These are phyloP conservation scores for Basipetospora chlamydospora DNA, from an alignment of 2,329 filamentous ascomycete species.

Conservation along the genomic window DNA sequence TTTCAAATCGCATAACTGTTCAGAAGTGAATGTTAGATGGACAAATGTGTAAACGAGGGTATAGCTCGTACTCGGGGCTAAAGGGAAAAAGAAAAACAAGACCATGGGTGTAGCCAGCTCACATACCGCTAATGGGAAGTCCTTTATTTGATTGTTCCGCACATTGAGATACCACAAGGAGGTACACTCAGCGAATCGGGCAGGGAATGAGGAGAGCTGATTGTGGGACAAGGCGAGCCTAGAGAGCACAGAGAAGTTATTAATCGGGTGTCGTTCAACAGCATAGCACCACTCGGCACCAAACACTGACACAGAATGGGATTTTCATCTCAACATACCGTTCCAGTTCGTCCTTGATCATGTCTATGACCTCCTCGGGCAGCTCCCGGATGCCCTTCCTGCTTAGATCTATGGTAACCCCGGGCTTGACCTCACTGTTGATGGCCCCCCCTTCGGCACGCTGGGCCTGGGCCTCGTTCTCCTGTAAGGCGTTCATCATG, in stretches of 20 bases:
- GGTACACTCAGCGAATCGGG: conserved; percentile 59
- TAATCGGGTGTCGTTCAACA: too few species aligned
- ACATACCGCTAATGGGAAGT: conserved; percentile 42
- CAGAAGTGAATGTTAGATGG: neutral
- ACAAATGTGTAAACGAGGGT: neutral
- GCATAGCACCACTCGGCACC: too few species aligned
- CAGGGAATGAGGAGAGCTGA: conserved; percentile 53
- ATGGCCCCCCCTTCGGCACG: conserved; percentile 28
- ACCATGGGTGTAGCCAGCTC: conserved; percentile 2
- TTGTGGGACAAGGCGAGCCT: conserved; percentile 76
- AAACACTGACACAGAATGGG: conserved; percentile 1
- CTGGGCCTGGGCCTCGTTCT: conserved; percentile 44
- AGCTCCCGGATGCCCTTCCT: conserved; percentile 58
- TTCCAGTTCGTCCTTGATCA: conserved; percentile 61
- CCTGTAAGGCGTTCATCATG: conserved; percentile 51
- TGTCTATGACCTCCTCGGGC: conserved; percentile 59
- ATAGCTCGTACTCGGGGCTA: neutral
- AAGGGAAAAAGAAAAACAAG: neutral
- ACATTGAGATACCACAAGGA: conserved; percentile 70
- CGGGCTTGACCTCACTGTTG: conserved; percentile 40
- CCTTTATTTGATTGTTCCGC: conserved; percentile 57
- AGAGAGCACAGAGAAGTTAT: too few species aligned
- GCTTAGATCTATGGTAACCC: conserved; percentile 66
- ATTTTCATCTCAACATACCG: conserved; percentile 33
- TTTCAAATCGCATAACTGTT: conserved; percentile 68